Evolutionary conservation across 1,284 basidiomycete genomes (phyloP), one percentile per base, ranked within the genome.

Genomic region (Sanghuangporus sanghuang): DNA sequence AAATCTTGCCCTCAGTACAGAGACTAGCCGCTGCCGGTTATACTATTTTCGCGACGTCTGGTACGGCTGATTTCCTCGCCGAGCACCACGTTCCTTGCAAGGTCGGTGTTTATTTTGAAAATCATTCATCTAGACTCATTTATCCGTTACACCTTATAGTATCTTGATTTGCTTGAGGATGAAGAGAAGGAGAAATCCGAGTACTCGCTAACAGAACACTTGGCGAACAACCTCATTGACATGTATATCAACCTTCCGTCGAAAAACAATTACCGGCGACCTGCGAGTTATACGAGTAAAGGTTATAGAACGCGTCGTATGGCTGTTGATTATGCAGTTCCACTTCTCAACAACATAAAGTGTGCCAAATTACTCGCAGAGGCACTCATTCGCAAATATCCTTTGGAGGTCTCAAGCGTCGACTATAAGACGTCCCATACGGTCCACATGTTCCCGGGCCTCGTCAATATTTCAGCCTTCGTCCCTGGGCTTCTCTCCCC

Each of bases 201-300:
- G 74, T 98, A 97, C 75, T 98, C 95, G 1, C 81, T 98, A 61
- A 93, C 92, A 6, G 93, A 96, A 75, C 95, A 98, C 78, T 78
- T 98, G 64, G 95, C 93, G 59, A 96, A 97, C 78, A 96, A 96
- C 75, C 79, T 96, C 70, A 97, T 98, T 73, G 95, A 98, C 77
- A 92, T 99, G 85, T 99, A 98, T 78, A 98, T 99, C 86, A 98
- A 98, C 76, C 79, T 99, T 70, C 97, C 97, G 1, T 98, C 95
- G 53, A 98, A 95, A 81, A 99, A 99, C 77, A 88, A 96, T 73
- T 99, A 95, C 77, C 92, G 97, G 67, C 92, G 97, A 54, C 96
- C 96, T 8, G 96, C 95, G 14, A 96, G 91, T 75, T 99, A 98
- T 75, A 89, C 95, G 62, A 98, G 95, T 74, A 96, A 97, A 76